Evolutionary conservation across 148 eudicot species (phyloP).

Genomic region (Vaccinium darrowii): DNA sequence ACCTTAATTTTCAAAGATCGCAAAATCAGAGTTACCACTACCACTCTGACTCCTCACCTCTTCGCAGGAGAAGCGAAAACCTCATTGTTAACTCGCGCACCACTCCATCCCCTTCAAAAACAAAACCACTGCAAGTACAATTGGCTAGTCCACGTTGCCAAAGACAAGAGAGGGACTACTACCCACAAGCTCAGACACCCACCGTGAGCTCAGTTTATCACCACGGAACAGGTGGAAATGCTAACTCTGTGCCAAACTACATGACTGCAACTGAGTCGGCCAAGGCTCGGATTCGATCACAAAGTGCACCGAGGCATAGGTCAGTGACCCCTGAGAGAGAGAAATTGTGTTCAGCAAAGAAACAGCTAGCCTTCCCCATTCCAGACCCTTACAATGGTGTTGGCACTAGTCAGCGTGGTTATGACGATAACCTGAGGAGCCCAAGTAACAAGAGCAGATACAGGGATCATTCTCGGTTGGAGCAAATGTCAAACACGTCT

Average conservation of each 20-base stretch:
- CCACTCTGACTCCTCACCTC: slow-evolving; percentile 32
- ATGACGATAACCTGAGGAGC: slow-evolving; percentile 11
- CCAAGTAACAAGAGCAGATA: background rate
- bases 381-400: slow-evolving; percentile 15
- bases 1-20: slow-evolving; percentile 19
- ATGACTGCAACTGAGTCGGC: slow-evolving; percentile 81
- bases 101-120: slow-evolving; percentile 35
- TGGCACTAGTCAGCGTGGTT: background rate
- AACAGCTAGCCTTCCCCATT: slow-evolving; percentile 45
- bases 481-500: slow-evolving; percentile 10
- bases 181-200: slow-evolving; percentile 36
- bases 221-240: slow-evolving; percentile 7
- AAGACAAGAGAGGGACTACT: slow-evolving; percentile 30
- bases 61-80: slow-evolving; percentile 15
- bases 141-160: slow-evolving; percentile 44
- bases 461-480: background rate
- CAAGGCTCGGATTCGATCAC: slow-evolving; percentile 60
- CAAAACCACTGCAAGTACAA: slow-evolving; percentile 29
- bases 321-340: slow-evolving; percentile 49
- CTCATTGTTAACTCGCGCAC: slow-evolving; percentile 26
- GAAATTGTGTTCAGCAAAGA: slow-evolving; percentile 38
- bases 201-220: slow-evolving; percentile 18
- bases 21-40: slow-evolving; percentile 18
- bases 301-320: slow-evolving; percentile 63
- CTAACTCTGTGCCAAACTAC: slow-evolving; percentile 51